Conservation (phyloP, 768 basidiomycete species). For the Cyathus striatus region DNA sequence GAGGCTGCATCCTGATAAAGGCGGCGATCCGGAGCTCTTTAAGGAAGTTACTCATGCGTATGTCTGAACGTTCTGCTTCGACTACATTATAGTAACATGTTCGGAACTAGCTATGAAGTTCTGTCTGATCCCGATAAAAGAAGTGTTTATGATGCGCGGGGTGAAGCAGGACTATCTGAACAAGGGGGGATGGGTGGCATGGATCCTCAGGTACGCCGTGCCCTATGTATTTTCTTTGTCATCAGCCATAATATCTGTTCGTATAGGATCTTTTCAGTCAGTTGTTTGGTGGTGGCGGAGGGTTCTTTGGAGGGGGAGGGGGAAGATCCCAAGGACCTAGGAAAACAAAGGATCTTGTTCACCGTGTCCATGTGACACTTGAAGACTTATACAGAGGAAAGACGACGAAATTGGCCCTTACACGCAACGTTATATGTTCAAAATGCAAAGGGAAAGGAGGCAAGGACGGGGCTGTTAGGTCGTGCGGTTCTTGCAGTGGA, state of each 20-base stretch:
- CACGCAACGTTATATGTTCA: slow-evolving; percentile 88
- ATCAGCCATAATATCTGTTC: slow-evolving; percentile 4
- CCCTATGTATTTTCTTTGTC: slow-evolving; percentile 1
- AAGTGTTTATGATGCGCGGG: slow-evolving; percentile 80
- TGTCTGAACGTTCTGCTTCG: slow-evolving; percentile 23
- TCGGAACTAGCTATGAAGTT: slow-evolving; percentile 92
- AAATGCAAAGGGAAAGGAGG: slow-evolving; percentile 97
- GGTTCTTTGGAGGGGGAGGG: slow-evolving; percentile 73
- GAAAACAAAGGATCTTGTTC: slow-evolving; percentile 97
- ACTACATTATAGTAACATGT: too few species aligned
- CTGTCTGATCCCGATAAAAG: slow-evolving; percentile 85
- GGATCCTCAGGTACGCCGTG: slow-evolving; percentile 79
- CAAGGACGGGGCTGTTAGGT: slow-evolving; percentile 90
- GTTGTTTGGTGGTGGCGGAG: slow-evolving; percentile 81
- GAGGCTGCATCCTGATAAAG: slow-evolving; percentile 88
- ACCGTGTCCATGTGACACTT: slow-evolving; percentile 92
- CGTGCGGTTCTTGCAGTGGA: slow-evolving; percentile 75
- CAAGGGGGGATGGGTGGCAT: slow-evolving; percentile 90
- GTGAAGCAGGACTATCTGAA: slow-evolving; percentile 87
- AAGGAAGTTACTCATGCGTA: slow-evolving; percentile 96
- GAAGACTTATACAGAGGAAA: slow-evolving; percentile 99
- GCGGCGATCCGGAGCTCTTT: slow-evolving; percentile 94
- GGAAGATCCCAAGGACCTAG: slow-evolving; percentile 68
- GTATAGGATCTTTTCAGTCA: slow-evolving; percentile 91
- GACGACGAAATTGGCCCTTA: slow-evolving; percentile 94